Conservation (phyloP, 257 asterid genomes). For the Solanum lycopersicoides region DNA sequence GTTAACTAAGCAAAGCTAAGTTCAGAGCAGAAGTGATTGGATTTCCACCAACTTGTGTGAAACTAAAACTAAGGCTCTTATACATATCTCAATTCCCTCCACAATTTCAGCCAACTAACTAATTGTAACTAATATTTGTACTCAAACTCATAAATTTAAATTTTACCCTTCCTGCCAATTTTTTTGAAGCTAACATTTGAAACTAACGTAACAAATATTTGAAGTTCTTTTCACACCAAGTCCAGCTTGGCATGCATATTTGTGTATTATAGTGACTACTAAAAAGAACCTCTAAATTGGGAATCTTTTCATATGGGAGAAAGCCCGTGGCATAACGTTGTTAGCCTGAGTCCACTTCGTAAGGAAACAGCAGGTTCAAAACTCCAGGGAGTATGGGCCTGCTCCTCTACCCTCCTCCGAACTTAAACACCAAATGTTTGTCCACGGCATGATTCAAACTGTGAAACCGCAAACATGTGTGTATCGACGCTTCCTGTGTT, state of each 20-base stretch:
- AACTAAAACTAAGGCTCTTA: background rate
- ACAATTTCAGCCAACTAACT: background rate
- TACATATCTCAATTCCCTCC: background rate
- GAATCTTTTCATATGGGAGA: background rate
- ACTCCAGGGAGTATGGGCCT: background rate
- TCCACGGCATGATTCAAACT: background rate
- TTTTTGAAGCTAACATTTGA: background rate
- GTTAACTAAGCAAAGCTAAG: background rate
- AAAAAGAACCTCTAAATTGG: background rate
- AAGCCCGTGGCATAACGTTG: background rate
- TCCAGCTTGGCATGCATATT: background rate
- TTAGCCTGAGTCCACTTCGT: background rate
- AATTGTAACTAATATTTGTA: background rate
- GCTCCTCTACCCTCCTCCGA: background rate
- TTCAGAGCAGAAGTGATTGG: background rate
- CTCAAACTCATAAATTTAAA: background rate
- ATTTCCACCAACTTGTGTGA: background rate
- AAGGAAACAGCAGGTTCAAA: background rate
- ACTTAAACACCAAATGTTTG: background rate
- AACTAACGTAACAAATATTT: background rate
- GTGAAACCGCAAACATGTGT: background rate
- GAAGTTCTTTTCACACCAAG: background rate
- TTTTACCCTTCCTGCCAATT: background rate
- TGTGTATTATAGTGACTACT: background rate
- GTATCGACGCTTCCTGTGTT: background rate